phyloP scores from a whole-genome alignment of 768 basidiomycete species.

The Phanerochaete sordida region DNA sequence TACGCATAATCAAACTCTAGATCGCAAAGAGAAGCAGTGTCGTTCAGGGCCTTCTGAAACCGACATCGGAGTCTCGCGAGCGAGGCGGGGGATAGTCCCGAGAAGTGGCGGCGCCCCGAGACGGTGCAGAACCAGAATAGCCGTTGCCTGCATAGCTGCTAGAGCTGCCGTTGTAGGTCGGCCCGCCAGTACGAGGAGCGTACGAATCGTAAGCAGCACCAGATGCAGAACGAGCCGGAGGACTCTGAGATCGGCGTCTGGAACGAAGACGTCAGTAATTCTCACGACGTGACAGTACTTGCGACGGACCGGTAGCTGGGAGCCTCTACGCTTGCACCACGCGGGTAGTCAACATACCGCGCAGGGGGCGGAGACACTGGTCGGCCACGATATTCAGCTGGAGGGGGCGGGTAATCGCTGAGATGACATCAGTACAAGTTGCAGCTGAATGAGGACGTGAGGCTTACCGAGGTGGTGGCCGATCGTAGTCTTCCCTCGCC shows the following conservation, averaged over 20 bases:
- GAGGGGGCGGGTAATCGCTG: conserved; percentile 57
- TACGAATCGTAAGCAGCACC: conserved; percentile 50
- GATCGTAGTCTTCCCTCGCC: conserved; percentile 62
- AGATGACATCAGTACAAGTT: conserved; percentile 1
- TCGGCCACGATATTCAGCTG: conserved; percentile 47
- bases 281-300: not conserved
- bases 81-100: conserved; percentile 38
- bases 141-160: conserved; percentile 43
- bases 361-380: conserved; percentile 43
- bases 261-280: not conserved
- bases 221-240: conserved; percentile 45
- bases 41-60: conserved; percentile 23
- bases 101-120: conserved; percentile 28
- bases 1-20: not conserved
- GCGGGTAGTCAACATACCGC: conserved; percentile 37
- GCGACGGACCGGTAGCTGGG: conserved; percentile 33
- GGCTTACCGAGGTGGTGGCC: conserved; percentile 53
- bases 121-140: conserved; percentile 38
- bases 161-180: conserved; percentile 26
- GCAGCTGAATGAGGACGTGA: not conserved
- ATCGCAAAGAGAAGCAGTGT: not conserved
- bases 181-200: conserved; percentile 25
- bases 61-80: conserved; percentile 30
- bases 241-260: conserved; percentile 75
- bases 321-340: conserved; percentile 34